Conservation (phyloP, 2,329 filamentous ascomycete species). For the Aspergillus novoparasiticus region DNA sequence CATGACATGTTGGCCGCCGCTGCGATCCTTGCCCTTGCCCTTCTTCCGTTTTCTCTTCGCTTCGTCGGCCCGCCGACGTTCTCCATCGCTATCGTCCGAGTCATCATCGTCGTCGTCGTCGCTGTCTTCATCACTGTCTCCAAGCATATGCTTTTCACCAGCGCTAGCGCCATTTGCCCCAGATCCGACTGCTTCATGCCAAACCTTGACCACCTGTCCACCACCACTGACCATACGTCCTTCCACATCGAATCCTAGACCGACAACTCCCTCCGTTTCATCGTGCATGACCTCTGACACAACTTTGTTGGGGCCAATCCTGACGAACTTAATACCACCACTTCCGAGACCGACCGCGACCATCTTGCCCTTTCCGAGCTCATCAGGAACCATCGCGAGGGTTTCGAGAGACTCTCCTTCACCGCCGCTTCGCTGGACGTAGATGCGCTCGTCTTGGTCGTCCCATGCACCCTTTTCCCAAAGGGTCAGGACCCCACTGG, state of each 20-base stretch:
- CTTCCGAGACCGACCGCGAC: slow-evolving; percentile 81
- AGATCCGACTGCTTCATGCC: slow-evolving; percentile 69
- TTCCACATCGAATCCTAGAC: slow-evolving; percentile 78
- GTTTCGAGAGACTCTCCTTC: slow-evolving; percentile 80
- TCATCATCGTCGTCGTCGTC: slow-evolving; percentile 35
- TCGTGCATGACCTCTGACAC: slow-evolving; percentile 72
- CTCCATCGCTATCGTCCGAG: slow-evolving; percentile 53
- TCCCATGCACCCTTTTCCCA: slow-evolving; percentile 97
- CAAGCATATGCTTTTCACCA: slow-evolving; percentile 37
- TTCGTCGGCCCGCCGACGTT: slow-evolving; percentile 39
- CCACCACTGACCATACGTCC: slow-evolving; percentile 89
- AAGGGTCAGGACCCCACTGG: slow-evolving; percentile 79
- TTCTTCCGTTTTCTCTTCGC: slow-evolving; percentile 53
- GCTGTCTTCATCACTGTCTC: slow-evolving; percentile 48
- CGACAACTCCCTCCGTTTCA: slow-evolving; percentile 82
- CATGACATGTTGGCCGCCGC: slow-evolving; percentile 43
- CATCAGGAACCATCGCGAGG: slow-evolving; percentile 71
- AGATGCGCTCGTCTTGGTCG: slow-evolving; percentile 87
- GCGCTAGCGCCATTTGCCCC: slow-evolving; percentile 47
- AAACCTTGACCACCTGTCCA: slow-evolving; percentile 83
- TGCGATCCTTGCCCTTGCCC: slow-evolving; percentile 46
- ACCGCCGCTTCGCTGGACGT: slow-evolving; percentile 64
- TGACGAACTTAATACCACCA: slow-evolving; percentile 75
- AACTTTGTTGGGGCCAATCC: slow-evolving; percentile 73
- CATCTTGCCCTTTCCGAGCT: slow-evolving; percentile 64